Percentiles rank a stretch among this genome's conserved stretches.
phyloP scores from a whole-genome alignment of 1,284 basidiomycete species.

The Ustilago curta region DNA sequence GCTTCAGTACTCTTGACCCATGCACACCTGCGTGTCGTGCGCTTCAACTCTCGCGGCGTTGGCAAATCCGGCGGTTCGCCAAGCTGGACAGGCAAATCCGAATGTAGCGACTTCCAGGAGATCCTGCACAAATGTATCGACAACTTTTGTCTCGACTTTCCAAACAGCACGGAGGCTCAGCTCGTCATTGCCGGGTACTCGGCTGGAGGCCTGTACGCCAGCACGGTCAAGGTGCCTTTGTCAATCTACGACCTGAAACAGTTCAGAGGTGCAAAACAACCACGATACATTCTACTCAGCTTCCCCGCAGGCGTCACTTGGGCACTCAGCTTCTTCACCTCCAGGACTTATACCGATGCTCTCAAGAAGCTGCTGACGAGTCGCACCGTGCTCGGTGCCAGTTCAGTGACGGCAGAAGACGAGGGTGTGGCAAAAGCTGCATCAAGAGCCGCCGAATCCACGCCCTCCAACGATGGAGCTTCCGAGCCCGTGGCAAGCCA shows the following conservation, averaged over 20 bases:
- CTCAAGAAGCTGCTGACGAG: conserved; percentile 31
- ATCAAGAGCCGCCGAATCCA: conserved; percentile 14
- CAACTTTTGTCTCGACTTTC: conserved; percentile 39
- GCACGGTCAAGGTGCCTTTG: conserved; percentile 16
- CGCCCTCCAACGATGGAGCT: conserved; percentile 25
- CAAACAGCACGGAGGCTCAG: conserved; percentile 11
- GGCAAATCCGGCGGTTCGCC: conserved; percentile 39
- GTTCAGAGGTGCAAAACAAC: conserved; percentile 29
- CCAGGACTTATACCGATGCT: conserved; percentile 18
- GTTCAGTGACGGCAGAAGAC: neutral
- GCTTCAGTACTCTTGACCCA: conserved; percentile 24
- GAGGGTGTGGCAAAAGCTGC: conserved; percentile 24
- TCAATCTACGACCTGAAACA: conserved; percentile 28
- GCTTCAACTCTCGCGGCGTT: conserved; percentile 54
- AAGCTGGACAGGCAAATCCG: conserved; percentile 48
- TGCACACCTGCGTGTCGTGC: conserved; percentile 32
- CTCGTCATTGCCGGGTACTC: conserved; percentile 42
- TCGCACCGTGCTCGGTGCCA: neutral
- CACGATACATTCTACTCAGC: conserved; percentile 46
- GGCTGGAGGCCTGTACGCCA: conserved; percentile 45
- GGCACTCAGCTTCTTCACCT: conserved; percentile 50
- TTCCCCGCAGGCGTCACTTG: conserved; percentile 52
- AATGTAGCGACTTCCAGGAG: conserved; percentile 50
- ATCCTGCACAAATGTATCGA: conserved; percentile 31
- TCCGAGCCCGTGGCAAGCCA: conserved; percentile 32